These are phyloP conservation scores for Uronychia setigera DNA, from an alignment of 73 alveolate species.

Conservation along the genomic window DNA sequence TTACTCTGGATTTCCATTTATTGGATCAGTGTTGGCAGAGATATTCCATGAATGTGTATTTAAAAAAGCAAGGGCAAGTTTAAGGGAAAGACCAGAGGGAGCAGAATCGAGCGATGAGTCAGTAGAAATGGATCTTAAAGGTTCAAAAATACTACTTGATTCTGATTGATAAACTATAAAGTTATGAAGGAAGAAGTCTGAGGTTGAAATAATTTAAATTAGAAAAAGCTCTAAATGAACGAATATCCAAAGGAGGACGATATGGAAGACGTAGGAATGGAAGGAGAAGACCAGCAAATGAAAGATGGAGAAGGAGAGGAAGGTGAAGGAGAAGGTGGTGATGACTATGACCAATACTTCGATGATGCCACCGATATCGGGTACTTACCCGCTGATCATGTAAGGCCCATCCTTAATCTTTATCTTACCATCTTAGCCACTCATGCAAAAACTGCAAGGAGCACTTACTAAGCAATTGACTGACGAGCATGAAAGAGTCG, in stretches of 20 bases:
- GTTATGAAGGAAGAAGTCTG: too few species aligned
- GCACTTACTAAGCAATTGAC: slow-evolving; percentile 79
- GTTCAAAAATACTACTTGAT: too few species aligned
- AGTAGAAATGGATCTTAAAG: too few species aligned
- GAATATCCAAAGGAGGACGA: slow-evolving; percentile 11
- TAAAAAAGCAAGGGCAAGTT: slow-evolving; percentile 47
- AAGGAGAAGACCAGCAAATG: slow-evolving; percentile 11
- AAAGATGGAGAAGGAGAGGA: slow-evolving; percentile 26
- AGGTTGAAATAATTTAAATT: too few species aligned
- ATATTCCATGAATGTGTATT: slow-evolving; percentile 63
- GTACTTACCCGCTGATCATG: slow-evolving; percentile 90
- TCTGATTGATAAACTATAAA: too few species aligned
- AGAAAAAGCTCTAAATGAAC: too few species aligned
- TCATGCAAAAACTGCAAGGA: slow-evolving; percentile 72
- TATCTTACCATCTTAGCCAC: slow-evolving; percentile 55
- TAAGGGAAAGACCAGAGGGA: too few species aligned
- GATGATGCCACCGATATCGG: slow-evolving; percentile 79
- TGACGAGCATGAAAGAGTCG: slow-evolving; percentile 86
- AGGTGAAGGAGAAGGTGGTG: slow-evolving; percentile 26
- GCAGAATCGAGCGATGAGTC: too few species aligned
- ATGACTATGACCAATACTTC: slow-evolving; percentile 54
- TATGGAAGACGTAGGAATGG: slow-evolving; percentile 10
- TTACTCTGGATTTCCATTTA: slow-evolving; percentile 49
- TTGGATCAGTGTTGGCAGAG: slow-evolving; percentile 55
- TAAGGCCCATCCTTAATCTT: slow-evolving; percentile 12